phyloP scores from a whole-genome alignment of 192 early-diverging fungal genomes.

The Dissophora globulifera region DNA sequence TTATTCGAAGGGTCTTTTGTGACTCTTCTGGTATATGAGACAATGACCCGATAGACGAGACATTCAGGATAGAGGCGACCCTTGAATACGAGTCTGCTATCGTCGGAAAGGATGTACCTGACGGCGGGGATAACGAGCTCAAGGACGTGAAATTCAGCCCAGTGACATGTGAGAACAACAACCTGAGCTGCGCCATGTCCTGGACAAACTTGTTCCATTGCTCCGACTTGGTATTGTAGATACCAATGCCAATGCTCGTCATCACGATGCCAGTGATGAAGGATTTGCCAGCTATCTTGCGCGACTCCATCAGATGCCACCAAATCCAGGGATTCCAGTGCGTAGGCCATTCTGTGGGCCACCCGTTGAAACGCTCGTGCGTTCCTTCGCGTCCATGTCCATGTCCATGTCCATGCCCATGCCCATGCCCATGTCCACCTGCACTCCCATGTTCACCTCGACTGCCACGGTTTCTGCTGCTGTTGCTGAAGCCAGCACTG shows the following conservation, averaged over 20 bases:
- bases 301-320: background rate
- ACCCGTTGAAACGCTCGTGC: background rate
- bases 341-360: background rate
- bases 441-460: background rate
- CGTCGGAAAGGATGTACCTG: background rate
- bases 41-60: background rate
- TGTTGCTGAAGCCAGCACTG: too few species aligned
- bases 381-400: too few species aligned
- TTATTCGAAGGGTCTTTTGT: slow-evolving; percentile 15
- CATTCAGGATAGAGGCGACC: background rate
- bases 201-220: background rate
- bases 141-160: too few species aligned
- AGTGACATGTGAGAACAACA: too few species aligned
- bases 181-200: background rate
- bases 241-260: background rate
- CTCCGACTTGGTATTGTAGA: slow-evolving; percentile 3
- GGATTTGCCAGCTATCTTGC: background rate
- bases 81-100: background rate
- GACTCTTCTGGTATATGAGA: background rate
- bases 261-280: background rate
- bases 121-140: too few species aligned
- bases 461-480: background rate
- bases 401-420: background rate
- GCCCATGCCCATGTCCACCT: background rate
- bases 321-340: slow-evolving; percentile 2